These are phyloP conservation scores for Xylariaceae sp. DNA, from an alignment of 2,329 filamentous ascomycete species.

Conservation along the genomic window DNA sequence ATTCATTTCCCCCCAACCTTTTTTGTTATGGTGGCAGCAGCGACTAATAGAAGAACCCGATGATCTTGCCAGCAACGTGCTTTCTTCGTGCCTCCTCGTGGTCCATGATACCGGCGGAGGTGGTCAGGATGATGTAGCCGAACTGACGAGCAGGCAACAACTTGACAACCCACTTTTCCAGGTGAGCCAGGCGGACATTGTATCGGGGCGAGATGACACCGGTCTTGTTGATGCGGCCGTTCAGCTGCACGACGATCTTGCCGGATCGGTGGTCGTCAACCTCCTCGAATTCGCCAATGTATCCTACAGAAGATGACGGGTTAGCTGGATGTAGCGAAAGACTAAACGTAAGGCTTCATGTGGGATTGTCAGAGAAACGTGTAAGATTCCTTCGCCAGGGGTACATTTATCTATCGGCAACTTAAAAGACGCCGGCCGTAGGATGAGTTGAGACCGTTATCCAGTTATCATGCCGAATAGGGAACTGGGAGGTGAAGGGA, in stretches of 20 bases:
- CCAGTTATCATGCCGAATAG: slow-evolving; percentile 99
- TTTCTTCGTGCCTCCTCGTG: slow-evolving; percentile 99
- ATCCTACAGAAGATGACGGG: slow-evolving; percentile 63
- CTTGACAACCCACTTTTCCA: slow-evolving; percentile 99
- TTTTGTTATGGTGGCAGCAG: slow-evolving; percentile 2
- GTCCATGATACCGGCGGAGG: slow-evolving; percentile 99
- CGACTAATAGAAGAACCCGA: slow-evolving; percentile 97
- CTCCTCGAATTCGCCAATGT: slow-evolving; percentile 99
- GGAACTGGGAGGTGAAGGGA: slow-evolving; percentile 21
- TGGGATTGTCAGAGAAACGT: slow-evolving; percentile 78
- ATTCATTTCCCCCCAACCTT: slow-evolving; percentile 17
- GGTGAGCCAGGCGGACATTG: slow-evolving; percentile 96
- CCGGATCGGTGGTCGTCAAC: slow-evolving; percentile 99
- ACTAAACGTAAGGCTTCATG: slow-evolving; percentile 93
- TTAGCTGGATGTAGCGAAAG: slow-evolving; percentile 82
- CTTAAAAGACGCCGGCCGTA: slow-evolving; percentile 99
- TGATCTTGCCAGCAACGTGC: slow-evolving; percentile 99
- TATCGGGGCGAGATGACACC: slow-evolving; percentile 99
- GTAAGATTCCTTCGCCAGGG: slow-evolving; percentile 84
- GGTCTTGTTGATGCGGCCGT: slow-evolving; percentile 98
- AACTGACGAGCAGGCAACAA: slow-evolving; percentile 99
- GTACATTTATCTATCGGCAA: slow-evolving; percentile 88
- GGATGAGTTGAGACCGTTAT: slow-evolving; percentile 78
- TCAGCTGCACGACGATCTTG: slow-evolving; percentile 99
- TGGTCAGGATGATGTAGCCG: slow-evolving; percentile 98